Evolutionary conservation across 2,329 filamentous ascomycete genomes (phyloP).

Genomic region (Xylariaceae sp.): DNA sequence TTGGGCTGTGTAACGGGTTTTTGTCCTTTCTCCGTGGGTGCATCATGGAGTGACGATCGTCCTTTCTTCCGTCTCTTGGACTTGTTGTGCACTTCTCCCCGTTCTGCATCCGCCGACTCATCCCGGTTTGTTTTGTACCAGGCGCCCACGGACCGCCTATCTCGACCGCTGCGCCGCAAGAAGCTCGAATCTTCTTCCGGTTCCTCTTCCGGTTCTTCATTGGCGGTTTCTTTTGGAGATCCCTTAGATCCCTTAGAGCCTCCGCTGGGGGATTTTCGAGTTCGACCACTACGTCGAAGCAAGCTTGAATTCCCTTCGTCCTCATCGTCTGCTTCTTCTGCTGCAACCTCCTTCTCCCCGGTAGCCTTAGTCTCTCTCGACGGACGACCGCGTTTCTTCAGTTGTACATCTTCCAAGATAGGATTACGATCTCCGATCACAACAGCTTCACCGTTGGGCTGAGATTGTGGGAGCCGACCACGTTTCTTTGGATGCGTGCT

Average conservation of each 20-base stretch:
- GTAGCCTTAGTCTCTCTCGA: constrained; percentile 10
- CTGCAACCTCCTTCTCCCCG: constrained; percentile 23
- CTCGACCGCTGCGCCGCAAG: constrained; percentile 30
- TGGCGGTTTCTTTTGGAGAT: not conserved
- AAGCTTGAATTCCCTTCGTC: constrained; percentile 34
- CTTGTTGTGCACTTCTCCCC: constrained; percentile 1
- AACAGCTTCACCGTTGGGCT: constrained; percentile 1
- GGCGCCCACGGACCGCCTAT: not conserved
- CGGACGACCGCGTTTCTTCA: constrained; percentile 19
- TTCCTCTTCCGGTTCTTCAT: constrained; percentile 4
- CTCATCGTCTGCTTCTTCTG: constrained; percentile 37
- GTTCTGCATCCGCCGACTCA: not conserved
- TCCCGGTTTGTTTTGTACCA: not conserved
- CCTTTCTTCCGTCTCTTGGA: constrained; percentile 10
- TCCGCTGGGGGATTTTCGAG: constrained; percentile 14
- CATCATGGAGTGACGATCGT: constrained; percentile 6
- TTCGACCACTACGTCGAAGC: constrained; percentile 30
- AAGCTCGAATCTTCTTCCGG: constrained; percentile 32
- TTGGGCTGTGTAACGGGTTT: constrained; percentile 18
- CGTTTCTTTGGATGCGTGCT: constrained; percentile 21
- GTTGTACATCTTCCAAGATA: constrained; percentile 1
- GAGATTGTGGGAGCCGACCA: constrained; percentile 11
- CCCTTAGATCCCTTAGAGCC: not conserved
- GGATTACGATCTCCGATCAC: constrained; percentile 12
- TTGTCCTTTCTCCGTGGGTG: constrained; percentile 7